Percentiles rank a stretch among this genome's conserved stretches.
Evolutionary conservation across 2,329 filamentous ascomycete genomes (phyloP).

Genomic region (Arthrobotrys conoides): DNA sequence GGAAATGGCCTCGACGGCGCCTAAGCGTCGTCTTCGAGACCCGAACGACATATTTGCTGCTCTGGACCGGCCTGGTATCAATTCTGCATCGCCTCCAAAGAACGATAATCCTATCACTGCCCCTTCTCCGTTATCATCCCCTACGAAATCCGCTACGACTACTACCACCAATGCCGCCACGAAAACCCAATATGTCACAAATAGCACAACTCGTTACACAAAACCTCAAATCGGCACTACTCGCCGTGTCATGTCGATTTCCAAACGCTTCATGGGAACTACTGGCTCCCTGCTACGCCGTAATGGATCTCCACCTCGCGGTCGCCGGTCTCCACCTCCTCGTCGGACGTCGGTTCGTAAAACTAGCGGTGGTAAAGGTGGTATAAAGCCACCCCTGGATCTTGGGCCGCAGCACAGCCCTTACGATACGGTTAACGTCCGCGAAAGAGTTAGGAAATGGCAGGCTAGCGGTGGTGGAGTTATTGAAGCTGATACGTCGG

Average conservation of each 20-base stretch:
- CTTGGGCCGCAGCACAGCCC: slow-evolving; percentile 62
- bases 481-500: slow-evolving; percentile 61
- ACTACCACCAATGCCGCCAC: slow-evolving; percentile 29
- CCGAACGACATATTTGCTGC: slow-evolving; percentile 56
- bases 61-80: slow-evolving; percentile 27
- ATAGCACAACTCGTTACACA: slow-evolving; percentile 40
- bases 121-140: slow-evolving; percentile 28
- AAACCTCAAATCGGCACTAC: slow-evolving; percentile 54
- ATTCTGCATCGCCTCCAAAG: slow-evolving; percentile 27
- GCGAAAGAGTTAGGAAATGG: slow-evolving; percentile 64
- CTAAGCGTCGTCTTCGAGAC: slow-evolving; percentile 54
- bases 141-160: slow-evolving; percentile 33
- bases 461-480: slow-evolving; percentile 64
- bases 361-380: slow-evolving; percentile 42
- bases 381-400: slow-evolving; percentile 62
- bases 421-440: slow-evolving; percentile 64
- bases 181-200: slow-evolving; percentile 25
- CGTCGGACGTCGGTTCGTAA: slow-evolving; percentile 47
- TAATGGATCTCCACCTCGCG: slow-evolving; percentile 53
- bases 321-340: slow-evolving; percentile 55
- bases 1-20: slow-evolving; percentile 41
- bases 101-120: slow-evolving; percentile 10
- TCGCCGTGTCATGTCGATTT: slow-evolving; percentile 55
- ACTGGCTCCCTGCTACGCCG: slow-evolving; percentile 57
- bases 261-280: slow-evolving; percentile 56